Evolutionary conservation across 192 early-diverging fungal species (phyloP).

Genomic region (Backusella psychrophila): DNA sequence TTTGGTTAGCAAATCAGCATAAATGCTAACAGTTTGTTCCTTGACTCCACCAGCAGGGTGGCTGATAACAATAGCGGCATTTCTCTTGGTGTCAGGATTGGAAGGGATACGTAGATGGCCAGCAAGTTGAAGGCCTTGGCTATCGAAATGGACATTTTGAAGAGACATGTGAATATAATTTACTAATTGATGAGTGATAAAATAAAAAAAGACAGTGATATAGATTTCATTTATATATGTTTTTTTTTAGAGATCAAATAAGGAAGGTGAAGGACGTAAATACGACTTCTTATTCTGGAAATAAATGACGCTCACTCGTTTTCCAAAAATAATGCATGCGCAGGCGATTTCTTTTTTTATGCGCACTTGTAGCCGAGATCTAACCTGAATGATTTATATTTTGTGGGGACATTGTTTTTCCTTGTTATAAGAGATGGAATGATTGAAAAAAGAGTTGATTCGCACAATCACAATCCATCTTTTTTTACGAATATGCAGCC

Average conservation of each 20-base stretch:
- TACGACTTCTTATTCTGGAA: not conserved
- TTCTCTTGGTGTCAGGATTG: not conserved
- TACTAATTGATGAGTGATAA: not conserved
- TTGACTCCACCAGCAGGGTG: slow-evolving; percentile 25
- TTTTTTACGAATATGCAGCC: not conserved
- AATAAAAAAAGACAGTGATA: not conserved
- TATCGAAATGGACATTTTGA: not conserved
- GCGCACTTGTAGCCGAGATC: too few relatives aligned
- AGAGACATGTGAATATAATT: not conserved
- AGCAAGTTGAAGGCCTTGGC: not conserved
- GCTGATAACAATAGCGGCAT: not conserved
- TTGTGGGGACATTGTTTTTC: not conserved
- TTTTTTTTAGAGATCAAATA: not conserved
- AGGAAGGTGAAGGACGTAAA: not conserved
- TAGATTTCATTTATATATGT: not conserved
- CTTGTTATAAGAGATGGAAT: not conserved
- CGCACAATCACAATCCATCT: not conserved
- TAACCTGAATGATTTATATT: not conserved
- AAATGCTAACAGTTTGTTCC: slow-evolving; percentile 28
- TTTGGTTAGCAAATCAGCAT: slow-evolving; percentile 17
- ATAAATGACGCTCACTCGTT: not conserved
- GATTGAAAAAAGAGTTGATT: not conserved
- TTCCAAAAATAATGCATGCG: not conserved
- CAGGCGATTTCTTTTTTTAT: not conserved
- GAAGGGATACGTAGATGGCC: not conserved